A percentile compares a stretch with the other conserved stretches of the same genome.
phyloP scores from a whole-genome alignment of 2,329 filamentous ascomycete genomes.

The Metarhizium sp. region DNA sequence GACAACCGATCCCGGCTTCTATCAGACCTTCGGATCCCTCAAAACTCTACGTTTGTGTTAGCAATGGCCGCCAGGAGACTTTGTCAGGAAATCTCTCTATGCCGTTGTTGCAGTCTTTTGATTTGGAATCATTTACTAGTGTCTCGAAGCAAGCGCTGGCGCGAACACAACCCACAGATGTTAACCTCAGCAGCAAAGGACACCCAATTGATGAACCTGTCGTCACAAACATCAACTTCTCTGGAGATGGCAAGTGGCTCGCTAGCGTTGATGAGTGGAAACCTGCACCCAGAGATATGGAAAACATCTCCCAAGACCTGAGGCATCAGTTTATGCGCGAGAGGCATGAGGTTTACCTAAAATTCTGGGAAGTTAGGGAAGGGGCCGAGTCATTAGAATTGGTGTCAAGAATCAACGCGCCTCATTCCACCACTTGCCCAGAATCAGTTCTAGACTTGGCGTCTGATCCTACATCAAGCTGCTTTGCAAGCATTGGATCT shows the following conservation, averaged over 20 bases:
- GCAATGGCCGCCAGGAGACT: conserved; percentile 48
- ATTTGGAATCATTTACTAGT: conserved; percentile 69
- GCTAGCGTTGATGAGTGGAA: conserved; percentile 89
- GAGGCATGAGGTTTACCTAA: conserved; percentile 68
- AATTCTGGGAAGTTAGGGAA: conserved; percentile 73
- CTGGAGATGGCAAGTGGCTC: conserved; percentile 77
- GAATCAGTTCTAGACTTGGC: conserved; percentile 63
- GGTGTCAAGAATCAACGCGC: conserved; percentile 72
- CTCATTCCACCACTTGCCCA: conserved; percentile 53
- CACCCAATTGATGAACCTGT: conserved; percentile 67
- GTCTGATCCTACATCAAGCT: conserved; percentile 55
- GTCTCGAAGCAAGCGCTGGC: conserved; percentile 81
- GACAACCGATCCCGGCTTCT: conserved; percentile 46
- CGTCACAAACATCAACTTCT: conserved; percentile 66
- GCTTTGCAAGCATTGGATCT: conserved; percentile 78
- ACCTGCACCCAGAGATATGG: conserved; percentile 60
- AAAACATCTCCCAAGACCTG: conserved; percentile 27
- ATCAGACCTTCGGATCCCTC: conserved; percentile 54
- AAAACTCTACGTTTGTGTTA: conserved; percentile 59
- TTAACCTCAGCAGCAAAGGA: conserved; percentile 65
- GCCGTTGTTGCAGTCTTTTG: conserved; percentile 71
- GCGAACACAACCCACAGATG: conserved; percentile 75
- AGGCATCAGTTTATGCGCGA: conserved; percentile 38
- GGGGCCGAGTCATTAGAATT: conserved; percentile 57
- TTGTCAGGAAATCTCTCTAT: conserved; percentile 41